Base-by-base conservation (phyloP, 805 yeast genomes). In the Grigorovia transvaalensis region DNA sequence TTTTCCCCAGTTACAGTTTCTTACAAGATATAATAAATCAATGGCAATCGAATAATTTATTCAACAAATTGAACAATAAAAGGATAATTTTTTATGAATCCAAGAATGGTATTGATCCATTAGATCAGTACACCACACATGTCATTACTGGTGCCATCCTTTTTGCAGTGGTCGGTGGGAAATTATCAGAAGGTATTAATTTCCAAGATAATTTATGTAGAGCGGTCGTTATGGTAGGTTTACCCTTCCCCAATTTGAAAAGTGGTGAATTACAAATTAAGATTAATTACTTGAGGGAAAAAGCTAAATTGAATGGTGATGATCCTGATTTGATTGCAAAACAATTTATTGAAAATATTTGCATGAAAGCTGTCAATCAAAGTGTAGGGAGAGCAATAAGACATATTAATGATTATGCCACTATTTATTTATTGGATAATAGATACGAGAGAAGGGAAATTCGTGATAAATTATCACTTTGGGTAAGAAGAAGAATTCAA, bases 311-410 rank as follows among this genome's bases (percentile, higher is more conserved):
- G 0, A 64, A 80, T 1, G 56, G 51, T 11, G 56, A 62, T 23
- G 72, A 72, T 27, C 86, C 90, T 0, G 63, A 63, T 38, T 67
- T 60, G 8, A 77, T 75, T 2, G 71, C 83, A 0, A 70, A 72
- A 29, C 77, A 76, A 35, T 88, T 80, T 59, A 84, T 86, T 59
- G 96, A 89, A 58, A 88, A 86, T 59, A 71, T 88, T 7, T 89
- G 96, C 62, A 85, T 91, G 93, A 79, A 89, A 50, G 85, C 96
- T 0, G 88, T 90, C 0, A 90, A 90, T 63, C 98, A 90, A 66
- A 82, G 95, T 68, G 83, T 91, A 12, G 98, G 97, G 0, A 75
- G 98, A 56, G 87, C 96, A 7, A 90, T 90, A 43, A 73, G 98
- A 54, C 96, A 90, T 64, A 76, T 76, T 27, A 75, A 77, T 44